Percentiles rank a stretch among this genome's conserved stretches.
Conservation (phyloP, 345 rosid genomes). For the Linum tenue region DNA sequence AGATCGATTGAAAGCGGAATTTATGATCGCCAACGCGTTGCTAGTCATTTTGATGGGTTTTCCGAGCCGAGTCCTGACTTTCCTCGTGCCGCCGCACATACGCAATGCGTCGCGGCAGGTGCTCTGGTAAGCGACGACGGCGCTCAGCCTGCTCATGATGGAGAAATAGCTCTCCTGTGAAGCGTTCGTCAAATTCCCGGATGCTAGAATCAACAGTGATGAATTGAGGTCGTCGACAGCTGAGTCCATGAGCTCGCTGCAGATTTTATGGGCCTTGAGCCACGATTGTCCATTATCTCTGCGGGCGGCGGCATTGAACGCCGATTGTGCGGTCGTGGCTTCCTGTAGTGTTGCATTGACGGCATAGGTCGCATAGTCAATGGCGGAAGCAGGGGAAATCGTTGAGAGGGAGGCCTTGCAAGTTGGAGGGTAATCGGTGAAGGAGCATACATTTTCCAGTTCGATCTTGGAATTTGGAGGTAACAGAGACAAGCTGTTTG, state of each 20-base stretch:
- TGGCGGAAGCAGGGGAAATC: neutral
- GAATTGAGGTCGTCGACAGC: neutral
- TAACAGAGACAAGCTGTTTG: neutral
- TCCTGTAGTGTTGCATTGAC: neutral
- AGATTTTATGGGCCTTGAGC: neutral
- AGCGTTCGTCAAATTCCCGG: neutral
- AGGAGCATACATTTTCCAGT: neutral
- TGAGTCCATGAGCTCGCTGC: neutral
- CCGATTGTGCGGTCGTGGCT: too few species aligned
- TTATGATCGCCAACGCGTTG: neutral
- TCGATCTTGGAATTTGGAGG: neutral
- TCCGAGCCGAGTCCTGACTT: neutral
- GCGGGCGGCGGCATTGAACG: neutral
- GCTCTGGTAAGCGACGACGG: neutral
- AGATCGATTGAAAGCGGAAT: neutral
- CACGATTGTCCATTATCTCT: neutral
- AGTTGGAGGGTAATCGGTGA: neutral
- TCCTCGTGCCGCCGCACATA: neutral
- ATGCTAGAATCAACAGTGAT: neutral
- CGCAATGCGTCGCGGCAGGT: neutral
- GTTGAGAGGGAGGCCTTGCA: neutral
- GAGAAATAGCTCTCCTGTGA: neutral
- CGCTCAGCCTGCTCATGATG: neutral
- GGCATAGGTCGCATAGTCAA: neutral
- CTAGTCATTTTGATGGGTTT: neutral